Conservation (phyloP, 768 basidiomycete species). For the Mycena rosella region DNA sequence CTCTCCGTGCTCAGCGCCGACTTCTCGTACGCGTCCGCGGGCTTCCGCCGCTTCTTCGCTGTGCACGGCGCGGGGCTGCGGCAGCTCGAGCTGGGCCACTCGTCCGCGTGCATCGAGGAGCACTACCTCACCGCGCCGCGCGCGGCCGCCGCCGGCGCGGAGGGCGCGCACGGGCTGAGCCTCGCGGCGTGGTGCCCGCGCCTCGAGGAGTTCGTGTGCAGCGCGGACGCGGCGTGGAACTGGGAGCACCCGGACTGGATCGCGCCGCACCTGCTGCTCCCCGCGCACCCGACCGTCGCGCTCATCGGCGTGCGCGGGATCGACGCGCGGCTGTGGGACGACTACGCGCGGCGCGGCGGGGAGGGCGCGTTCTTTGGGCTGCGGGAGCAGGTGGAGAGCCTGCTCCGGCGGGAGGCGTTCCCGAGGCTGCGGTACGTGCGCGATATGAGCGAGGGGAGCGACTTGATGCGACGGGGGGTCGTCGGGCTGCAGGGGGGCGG, state of each 20-base stretch:
- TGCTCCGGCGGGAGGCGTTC: constrained; percentile 71
- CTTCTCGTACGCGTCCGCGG: constrained; percentile 75
- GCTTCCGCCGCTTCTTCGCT: constrained; percentile 75
- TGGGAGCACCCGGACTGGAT: constrained; percentile 87
- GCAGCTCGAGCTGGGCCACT: constrained; percentile 82
- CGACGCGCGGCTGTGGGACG: constrained; percentile 69
- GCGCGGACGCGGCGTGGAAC: constrained; percentile 85
- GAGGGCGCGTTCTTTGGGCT: constrained; percentile 70
- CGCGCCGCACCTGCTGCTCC: constrained; percentile 79
- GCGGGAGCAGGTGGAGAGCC: constrained; percentile 71
- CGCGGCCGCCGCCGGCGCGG: constrained; percentile 44
- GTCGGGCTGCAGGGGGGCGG: constrained; percentile 25
- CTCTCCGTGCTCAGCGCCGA: constrained; percentile 79
- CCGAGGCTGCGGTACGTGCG: constrained; percentile 71
- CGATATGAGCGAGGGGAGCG: constrained; percentile 73
- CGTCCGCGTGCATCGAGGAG: constrained; percentile 74
- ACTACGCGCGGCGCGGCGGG: constrained; percentile 38
- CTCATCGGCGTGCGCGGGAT: constrained; percentile 82
- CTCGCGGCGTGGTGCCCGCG: constrained; percentile 80
- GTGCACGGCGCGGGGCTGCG: constrained; percentile 71
- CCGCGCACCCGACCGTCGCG: constrained; percentile 69
- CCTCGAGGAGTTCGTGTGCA: constrained; percentile 77
- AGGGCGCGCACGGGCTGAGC: constrained; percentile 50
- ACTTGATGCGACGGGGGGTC: constrained; percentile 61
- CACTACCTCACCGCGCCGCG: constrained; percentile 69